phyloP scores from a whole-genome alignment of 139 green algal genomes.

The Desmodesmus armatus region DNA sequence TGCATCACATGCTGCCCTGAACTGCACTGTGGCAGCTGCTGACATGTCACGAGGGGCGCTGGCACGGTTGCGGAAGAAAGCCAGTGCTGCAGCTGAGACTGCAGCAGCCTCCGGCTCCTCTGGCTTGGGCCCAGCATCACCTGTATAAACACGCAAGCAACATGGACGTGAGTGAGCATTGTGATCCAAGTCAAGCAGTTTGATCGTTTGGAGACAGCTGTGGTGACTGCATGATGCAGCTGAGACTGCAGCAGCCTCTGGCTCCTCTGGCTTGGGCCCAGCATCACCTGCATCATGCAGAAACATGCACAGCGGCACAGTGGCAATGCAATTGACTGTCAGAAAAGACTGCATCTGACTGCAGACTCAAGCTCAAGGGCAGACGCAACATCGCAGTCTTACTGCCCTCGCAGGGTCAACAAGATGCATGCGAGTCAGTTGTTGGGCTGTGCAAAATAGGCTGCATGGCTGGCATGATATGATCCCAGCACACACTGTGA shows the following conservation, averaged over 20 bases:
- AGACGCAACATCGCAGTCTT: no score
- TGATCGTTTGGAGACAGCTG: slow-evolving; percentile 3
- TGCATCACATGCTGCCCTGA: slow-evolving; percentile 41
- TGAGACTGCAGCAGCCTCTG: slow-evolving; percentile 40
- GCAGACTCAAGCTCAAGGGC: no score
- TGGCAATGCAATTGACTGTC: no score
- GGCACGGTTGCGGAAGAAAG: slow-evolving; percentile 48
- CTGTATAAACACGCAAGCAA: slow-evolving; percentile 32
- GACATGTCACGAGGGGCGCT: slow-evolving; percentile 40
- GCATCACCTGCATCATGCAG: not conserved
- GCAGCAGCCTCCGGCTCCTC: slow-evolving; percentile 34
- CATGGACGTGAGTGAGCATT: not conserved
- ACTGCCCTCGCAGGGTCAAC: no score
- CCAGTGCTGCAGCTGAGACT: slow-evolving; percentile 36
- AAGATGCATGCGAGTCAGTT: no score
- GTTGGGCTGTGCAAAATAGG: no score
- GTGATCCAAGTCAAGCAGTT: slow-evolving; percentile 6
- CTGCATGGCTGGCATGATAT: no score
- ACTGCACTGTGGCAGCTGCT: slow-evolving; percentile 37
- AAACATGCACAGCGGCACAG: not conserved
- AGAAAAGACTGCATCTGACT: no score
- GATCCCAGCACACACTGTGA: no score
- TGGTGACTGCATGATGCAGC: slow-evolving; percentile 14
- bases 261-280: not conserved
- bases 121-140: not conserved